Conservation (phyloP, 169 alveolate genomes). For the Neospora caninum region DNA sequence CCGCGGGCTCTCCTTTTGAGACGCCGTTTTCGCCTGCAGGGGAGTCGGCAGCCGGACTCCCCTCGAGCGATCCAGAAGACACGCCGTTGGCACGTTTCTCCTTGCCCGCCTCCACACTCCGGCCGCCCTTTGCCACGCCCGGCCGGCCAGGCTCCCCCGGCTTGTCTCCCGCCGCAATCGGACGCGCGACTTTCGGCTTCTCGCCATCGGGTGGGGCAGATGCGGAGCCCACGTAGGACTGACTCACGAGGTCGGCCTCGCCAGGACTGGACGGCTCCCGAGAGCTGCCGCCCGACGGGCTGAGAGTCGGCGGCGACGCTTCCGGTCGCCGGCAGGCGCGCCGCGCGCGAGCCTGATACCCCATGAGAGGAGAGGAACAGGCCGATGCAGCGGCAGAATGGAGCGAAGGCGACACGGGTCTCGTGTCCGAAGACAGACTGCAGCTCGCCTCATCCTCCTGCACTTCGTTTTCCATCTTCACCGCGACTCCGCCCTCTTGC, state of each 20-base stretch:
- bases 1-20: neutral
- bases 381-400: neutral
- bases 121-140: neutral
- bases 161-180: neutral
- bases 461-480: no score
- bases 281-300: no score
- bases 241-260: no score
- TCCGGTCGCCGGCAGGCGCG: neutral
- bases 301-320: neutral
- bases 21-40: neutral
- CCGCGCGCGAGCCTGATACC: neutral
- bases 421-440: no score
- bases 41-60: neutral
- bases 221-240: no score
- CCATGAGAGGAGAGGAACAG: neutral
- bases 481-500: no score
- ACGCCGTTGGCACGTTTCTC: neutral
- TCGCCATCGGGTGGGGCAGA: neutral
- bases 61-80: neutral
- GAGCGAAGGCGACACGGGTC: no score
- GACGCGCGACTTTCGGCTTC: neutral
- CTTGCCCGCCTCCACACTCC: neutral
- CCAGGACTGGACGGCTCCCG: no score
- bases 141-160: neutral
- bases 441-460: no score